Evolutionary conservation across 345 rosid genomes (phyloP).

Genomic region (Citropsis articulata): DNA sequence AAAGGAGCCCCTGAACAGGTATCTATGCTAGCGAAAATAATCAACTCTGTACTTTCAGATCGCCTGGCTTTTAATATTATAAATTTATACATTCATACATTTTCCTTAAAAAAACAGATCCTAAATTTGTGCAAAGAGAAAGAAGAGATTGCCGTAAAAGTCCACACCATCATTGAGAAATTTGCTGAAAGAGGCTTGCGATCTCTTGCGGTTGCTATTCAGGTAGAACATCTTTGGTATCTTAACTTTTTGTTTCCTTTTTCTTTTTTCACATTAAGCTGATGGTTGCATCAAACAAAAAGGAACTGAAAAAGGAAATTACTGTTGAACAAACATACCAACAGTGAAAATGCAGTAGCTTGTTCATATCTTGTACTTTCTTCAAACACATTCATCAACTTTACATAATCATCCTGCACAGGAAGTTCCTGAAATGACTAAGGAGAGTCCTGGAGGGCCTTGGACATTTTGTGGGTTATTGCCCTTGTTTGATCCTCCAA

Average conservation of each 20-base stretch:
- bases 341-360: neutral
- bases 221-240: slow-evolving; percentile 45
- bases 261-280: neutral
- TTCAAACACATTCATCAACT: slow-evolving; percentile 10
- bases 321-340: neutral
- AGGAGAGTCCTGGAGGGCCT: slow-evolving; percentile 79
- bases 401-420: slow-evolving; percentile 26
- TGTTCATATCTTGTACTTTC: slow-evolving; percentile 2
- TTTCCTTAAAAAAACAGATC: slow-evolving; percentile 46
- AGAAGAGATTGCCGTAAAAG: slow-evolving; percentile 57
- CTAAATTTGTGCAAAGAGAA: slow-evolving; percentile 63
- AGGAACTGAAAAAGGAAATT: neutral
- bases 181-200: slow-evolving; percentile 93
- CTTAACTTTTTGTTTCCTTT: slow-evolving; percentile 9
- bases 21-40: neutral
- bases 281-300: neutral
- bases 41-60: neutral
- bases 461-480: slow-evolving; percentile 91
- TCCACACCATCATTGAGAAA: slow-evolving; percentile 69
- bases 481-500: slow-evolving; percentile 99
- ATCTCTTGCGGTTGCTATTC: slow-evolving; percentile 72
- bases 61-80: neutral
- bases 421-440: slow-evolving; percentile 80
- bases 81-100: neutral
- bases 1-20: slow-evolving; percentile 99